phyloP scores from a whole-genome alignment of 495 filamentous ascomycete species.

The Hypomontagnella monticulosa region DNA sequence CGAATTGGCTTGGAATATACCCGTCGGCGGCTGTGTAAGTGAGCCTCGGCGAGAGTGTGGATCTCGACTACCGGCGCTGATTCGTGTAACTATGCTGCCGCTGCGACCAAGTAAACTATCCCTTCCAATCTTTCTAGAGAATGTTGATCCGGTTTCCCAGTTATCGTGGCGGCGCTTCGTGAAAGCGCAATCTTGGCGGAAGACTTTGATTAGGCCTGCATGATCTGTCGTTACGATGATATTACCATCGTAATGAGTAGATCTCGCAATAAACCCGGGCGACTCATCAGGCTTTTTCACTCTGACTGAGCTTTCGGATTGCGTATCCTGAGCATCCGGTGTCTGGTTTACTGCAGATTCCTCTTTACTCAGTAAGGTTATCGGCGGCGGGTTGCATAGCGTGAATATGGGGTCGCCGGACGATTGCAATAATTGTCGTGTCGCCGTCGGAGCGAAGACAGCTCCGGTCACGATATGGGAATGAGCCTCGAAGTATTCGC shows the following conservation, averaged over 20 bases:
- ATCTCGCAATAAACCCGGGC: slow-evolving; percentile 75
- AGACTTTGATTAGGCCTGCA: slow-evolving; percentile 88
- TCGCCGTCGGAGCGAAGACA: slow-evolving; percentile 81
- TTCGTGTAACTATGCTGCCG: slow-evolving; percentile 65
- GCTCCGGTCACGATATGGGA: slow-evolving; percentile 87
- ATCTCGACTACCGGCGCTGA: slow-evolving; percentile 60
- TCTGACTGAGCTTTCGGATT: slow-evolving; percentile 47
- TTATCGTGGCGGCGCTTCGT: slow-evolving; percentile 65
- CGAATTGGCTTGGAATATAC: slow-evolving; percentile 65
- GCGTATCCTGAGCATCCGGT: slow-evolving; percentile 43
- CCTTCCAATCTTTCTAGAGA: slow-evolving; percentile 73
- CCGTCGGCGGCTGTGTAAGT: slow-evolving; percentile 48
- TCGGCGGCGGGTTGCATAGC: slow-evolving; percentile 93
- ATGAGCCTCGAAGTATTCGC: slow-evolving; percentile 91
- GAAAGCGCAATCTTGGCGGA: slow-evolving; percentile 90
- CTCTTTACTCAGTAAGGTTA: slow-evolving; percentile 81
- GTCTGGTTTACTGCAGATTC: slow-evolving; percentile 60
- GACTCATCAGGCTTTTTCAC: slow-evolving; percentile 59
- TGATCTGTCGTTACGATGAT: slow-evolving; percentile 95
- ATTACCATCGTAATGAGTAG: slow-evolving; percentile 81
- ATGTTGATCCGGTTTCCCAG: slow-evolving; percentile 77
- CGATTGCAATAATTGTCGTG: slow-evolving; percentile 76
- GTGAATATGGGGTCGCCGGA: slow-evolving; percentile 95
- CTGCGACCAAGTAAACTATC: slow-evolving; percentile 68
- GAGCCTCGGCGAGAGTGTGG: slow-evolving; percentile 66